Evolutionary conservation across 139 green algal species (phyloP).

Genomic region (Coelastrella sp.): DNA sequence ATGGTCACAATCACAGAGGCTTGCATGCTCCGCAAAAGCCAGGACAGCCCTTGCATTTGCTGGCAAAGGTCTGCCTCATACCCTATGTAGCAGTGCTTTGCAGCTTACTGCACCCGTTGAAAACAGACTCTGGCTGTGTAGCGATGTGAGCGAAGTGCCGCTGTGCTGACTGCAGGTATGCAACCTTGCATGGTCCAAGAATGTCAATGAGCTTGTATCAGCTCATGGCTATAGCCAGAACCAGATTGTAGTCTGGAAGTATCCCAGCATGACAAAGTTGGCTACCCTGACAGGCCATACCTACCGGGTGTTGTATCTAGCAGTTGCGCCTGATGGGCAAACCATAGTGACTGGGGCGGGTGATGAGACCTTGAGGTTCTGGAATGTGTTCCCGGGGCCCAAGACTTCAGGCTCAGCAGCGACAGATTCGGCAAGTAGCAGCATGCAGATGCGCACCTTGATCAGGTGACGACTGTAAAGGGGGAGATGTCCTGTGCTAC

Average conservation of each 20-base stretch:
- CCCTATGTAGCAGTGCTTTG: too few relatives aligned
- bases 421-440: constrained; percentile 3
- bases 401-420: neutral
- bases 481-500: neutral
- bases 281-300: constrained; percentile 94
- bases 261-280: constrained; percentile 90
- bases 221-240: constrained; percentile 99
- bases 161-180: constrained; percentile 89
- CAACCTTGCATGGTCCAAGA: constrained; percentile 95
- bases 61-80: too few relatives aligned
- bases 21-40: neutral
- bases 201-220: constrained; percentile 96
- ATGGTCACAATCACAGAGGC: neutral
- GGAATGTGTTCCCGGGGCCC: constrained; percentile 86
- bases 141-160: too few relatives aligned
- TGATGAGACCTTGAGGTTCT: constrained; percentile 98
- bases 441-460: constrained; percentile 28
- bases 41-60: neutral
- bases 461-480: neutral
- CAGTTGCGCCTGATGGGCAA: constrained; percentile 92
- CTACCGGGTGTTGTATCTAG: constrained; percentile 94
- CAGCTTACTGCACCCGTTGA: too few relatives aligned
- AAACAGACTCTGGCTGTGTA: neutral
- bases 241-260: constrained; percentile 95
- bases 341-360: constrained; percentile 64